These are phyloP conservation scores for Candida silvicultrix DNA, from an alignment of 805 yeast species.

Conservation along the genomic window DNA sequence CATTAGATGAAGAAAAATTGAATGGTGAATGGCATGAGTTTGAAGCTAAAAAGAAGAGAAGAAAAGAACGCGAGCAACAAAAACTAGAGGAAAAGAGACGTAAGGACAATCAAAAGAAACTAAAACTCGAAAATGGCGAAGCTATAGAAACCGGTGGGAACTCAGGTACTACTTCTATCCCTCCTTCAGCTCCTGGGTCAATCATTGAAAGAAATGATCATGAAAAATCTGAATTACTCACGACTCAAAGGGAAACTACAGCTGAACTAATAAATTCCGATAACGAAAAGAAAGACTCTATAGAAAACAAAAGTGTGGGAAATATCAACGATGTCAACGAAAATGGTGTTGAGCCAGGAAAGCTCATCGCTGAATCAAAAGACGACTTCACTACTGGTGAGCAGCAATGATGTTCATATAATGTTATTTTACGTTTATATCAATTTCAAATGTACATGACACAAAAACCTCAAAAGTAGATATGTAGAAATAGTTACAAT, in stretches of 20 bases:
- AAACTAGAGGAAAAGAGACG: slow-evolving; percentile 12
- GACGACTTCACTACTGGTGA: too few relatives aligned
- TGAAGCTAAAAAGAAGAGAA: slow-evolving; percentile 73
- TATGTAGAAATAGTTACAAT: too few relatives aligned
- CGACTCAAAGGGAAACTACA: neutral
- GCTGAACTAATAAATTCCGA: neutral
- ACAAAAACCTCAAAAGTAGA: too few relatives aligned
- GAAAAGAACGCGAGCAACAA: slow-evolving; percentile 21
- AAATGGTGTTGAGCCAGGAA: neutral
- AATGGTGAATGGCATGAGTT: slow-evolving; percentile 95
- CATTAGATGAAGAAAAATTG: slow-evolving; percentile 45
- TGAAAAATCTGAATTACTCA: neutral
- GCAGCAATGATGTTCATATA: too few relatives aligned
- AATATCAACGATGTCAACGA: neutral
- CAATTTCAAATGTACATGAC: too few relatives aligned
- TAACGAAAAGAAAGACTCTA: too few relatives aligned
- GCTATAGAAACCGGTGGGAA: neutral
- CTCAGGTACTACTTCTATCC: neutral
- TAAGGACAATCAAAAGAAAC: slow-evolving; percentile 2
- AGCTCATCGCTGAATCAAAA: too few relatives aligned
- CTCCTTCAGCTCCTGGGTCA: neutral
- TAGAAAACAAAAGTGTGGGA: too few relatives aligned
- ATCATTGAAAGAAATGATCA: neutral
- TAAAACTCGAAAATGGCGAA: slow-evolving; percentile 1
- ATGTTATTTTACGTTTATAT: too few relatives aligned